Percentiles rank a stretch among this genome's conserved stretches.
These are phyloP conservation scores for Quercus lobata DNA, from an alignment of 331 rosid species.

Conservation along the genomic window DNA sequence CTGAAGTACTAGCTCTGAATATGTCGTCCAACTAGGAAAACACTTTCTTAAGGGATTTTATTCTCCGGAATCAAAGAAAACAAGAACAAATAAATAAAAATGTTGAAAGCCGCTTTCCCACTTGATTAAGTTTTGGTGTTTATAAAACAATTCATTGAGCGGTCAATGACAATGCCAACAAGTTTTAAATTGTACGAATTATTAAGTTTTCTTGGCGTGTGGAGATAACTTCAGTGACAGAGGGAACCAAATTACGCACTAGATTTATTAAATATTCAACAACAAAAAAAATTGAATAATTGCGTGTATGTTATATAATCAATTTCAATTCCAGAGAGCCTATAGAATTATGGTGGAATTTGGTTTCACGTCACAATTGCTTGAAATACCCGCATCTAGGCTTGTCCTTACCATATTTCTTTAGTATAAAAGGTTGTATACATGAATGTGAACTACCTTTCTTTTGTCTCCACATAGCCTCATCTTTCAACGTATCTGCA, in stretches of 20 bases:
- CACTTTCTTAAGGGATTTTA: not conserved
- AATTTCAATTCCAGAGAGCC: not conserved
- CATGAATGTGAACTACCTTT: not conserved
- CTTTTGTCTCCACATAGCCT: too few species aligned
- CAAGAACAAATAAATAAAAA: not conserved
- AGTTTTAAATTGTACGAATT: slow-evolving; percentile 11
- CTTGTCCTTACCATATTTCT: not conserved
- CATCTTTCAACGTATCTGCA: too few species aligned
- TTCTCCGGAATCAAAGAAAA: not conserved
- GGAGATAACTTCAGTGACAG: slow-evolving; percentile 22
- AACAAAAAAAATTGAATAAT: not conserved
- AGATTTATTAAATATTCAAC: not conserved
- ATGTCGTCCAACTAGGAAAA: not conserved
- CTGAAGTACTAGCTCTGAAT: not conserved
- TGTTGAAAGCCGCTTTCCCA: not conserved
- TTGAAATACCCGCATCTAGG: slow-evolving; percentile 30
- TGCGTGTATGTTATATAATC: not conserved
- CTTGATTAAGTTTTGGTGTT: not conserved
- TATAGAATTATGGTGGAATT: slow-evolving; percentile 4
- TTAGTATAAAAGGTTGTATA: not conserved
- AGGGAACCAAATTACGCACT: not conserved
- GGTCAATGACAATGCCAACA: slow-evolving; percentile 28
- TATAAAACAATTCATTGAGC: not conserved
- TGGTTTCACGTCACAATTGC: slow-evolving; percentile 21
- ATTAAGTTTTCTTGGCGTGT: slow-evolving; percentile 50